Conservation (phyloP, 352 stramenopile genomes). For the Phytophthora nicotianae region DNA sequence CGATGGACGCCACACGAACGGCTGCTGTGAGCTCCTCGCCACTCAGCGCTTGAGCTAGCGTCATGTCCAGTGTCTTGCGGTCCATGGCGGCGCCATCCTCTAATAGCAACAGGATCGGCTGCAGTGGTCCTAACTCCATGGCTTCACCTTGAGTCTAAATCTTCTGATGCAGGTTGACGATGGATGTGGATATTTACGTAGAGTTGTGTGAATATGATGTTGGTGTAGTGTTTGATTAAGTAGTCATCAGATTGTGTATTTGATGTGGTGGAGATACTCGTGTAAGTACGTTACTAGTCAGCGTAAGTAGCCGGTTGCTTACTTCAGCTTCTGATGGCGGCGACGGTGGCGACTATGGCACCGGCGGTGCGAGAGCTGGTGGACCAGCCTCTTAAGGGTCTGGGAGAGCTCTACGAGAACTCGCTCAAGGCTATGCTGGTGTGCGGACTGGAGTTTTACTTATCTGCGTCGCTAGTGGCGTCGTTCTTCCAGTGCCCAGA, state of each 20-base stretch:
- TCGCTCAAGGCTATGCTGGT: conserved; percentile 70
- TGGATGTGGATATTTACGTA: neutral
- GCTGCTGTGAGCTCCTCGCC: conserved; percentile 54
- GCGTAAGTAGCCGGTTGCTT: conserved; percentile 13
- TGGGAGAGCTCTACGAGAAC: conserved; percentile 51
- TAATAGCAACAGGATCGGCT: conserved; percentile 53
- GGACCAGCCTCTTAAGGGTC: conserved; percentile 42
- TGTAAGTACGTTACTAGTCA: conserved; percentile 32
- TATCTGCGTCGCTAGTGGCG: conserved; percentile 70
- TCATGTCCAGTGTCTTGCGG: conserved; percentile 53
- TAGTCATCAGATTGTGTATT: neutral
- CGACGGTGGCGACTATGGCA: conserved; percentile 14
- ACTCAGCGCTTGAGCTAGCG: conserved; percentile 45
- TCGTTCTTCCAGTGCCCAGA: conserved; percentile 78
- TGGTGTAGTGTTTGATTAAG: neutral
- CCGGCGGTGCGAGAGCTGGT: conserved; percentile 35
- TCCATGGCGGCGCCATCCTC: conserved; percentile 41
- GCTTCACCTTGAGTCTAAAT: conserved; percentile 11
- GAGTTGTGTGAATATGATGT: neutral
- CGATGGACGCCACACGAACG: conserved; percentile 54
- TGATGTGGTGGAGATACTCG: conserved; percentile 4
- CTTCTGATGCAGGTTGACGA: conserved; percentile 19
- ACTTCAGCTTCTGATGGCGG: conserved; percentile 20
- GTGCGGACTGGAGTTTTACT: conserved; percentile 68
- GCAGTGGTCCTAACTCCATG: conserved; percentile 64